Evolutionary conservation across 2,329 filamentous ascomycete species (phyloP).

Genomic region (Microcyclosporella mali): DNA sequence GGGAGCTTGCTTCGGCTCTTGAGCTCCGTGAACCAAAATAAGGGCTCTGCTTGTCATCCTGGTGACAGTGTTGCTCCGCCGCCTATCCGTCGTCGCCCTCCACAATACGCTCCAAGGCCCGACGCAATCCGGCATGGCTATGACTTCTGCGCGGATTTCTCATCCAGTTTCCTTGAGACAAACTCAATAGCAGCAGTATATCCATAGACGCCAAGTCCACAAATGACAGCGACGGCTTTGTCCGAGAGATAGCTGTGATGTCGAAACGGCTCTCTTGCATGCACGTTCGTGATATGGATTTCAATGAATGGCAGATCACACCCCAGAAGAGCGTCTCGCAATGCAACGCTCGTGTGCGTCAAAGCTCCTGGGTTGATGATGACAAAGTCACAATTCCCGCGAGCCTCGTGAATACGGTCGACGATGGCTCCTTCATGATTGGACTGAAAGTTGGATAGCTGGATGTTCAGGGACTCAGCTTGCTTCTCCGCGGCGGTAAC

Average conservation of each 20-base stretch:
- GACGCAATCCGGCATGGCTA: background rate
- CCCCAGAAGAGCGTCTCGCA: conserved; percentile 66
- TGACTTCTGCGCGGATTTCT: conserved; percentile 2
- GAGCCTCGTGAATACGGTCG: conserved; percentile 65
- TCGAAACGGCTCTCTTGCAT: conserved; percentile 62
- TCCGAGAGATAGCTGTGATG: conserved; percentile 67
- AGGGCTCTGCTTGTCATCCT: too few relatives aligned
- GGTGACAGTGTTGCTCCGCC: background rate
- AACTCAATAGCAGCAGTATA: conserved; percentile 44
- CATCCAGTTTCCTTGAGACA: conserved; percentile 27
- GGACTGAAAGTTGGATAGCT: conserved; percentile 61
- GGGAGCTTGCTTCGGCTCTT: conserved; percentile 12
- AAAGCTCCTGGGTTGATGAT: conserved; percentile 71
- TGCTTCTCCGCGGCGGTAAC: conserved; percentile 46
- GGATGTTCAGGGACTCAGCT: conserved; percentile 44
- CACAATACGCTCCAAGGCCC: too few relatives aligned
- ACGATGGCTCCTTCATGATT: conserved; percentile 72
- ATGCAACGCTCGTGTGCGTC: conserved; percentile 69
- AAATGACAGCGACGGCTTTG: conserved; percentile 68
- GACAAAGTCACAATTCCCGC: conserved; percentile 55
- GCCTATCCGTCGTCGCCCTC: background rate
- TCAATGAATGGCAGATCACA: conserved; percentile 70
- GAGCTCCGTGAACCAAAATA: background rate
- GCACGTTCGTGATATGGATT: conserved; percentile 70
- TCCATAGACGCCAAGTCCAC: conserved; percentile 52